Evolutionary conservation across 176 grass and related monocot species (phyloP).

Genomic region (Musa acuminata): DNA sequence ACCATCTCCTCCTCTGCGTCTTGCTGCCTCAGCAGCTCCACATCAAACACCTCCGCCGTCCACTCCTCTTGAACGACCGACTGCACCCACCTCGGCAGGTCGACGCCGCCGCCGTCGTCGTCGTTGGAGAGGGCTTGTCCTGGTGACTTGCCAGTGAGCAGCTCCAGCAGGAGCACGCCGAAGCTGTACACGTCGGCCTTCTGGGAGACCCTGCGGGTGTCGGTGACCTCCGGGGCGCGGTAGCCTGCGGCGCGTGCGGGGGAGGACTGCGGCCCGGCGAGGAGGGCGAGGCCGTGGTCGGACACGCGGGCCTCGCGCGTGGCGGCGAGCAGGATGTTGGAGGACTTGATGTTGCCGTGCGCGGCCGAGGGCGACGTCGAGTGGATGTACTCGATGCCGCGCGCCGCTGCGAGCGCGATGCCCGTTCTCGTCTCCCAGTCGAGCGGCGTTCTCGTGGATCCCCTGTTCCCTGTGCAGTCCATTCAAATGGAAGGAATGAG

Average conservation of each 20-base stretch:
- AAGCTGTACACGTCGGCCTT: conserved; percentile 67
- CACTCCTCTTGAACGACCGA: not conserved
- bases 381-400: conserved; percentile 64
- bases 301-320: conserved; percentile 45
- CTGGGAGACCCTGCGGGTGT: not conserved
- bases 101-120: not conserved
- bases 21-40: not conserved
- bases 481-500: conserved; percentile 2
- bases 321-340: conserved; percentile 56
- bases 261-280: conserved; percentile 37
- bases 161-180: conserved; percentile 66
- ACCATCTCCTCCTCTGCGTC: not conserved
- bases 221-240: not conserved
- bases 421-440: conserved; percentile 43
- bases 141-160: conserved; percentile 37
- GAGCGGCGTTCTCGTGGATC: conserved; percentile 35
- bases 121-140: not conserved
- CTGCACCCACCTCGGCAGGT: not conserved
- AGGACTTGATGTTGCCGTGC: conserved; percentile 86
- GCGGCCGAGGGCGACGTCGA: conserved; percentile 37
- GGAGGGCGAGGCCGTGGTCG: conserved; percentile 52
- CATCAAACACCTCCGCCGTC: not conserved
- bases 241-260: conserved; percentile 29
- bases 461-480: conserved; percentile 36
- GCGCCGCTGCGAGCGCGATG: conserved; percentile 53